Conservation (phyloP, 345 rosid genomes). For the Camelina laxa region DNA sequence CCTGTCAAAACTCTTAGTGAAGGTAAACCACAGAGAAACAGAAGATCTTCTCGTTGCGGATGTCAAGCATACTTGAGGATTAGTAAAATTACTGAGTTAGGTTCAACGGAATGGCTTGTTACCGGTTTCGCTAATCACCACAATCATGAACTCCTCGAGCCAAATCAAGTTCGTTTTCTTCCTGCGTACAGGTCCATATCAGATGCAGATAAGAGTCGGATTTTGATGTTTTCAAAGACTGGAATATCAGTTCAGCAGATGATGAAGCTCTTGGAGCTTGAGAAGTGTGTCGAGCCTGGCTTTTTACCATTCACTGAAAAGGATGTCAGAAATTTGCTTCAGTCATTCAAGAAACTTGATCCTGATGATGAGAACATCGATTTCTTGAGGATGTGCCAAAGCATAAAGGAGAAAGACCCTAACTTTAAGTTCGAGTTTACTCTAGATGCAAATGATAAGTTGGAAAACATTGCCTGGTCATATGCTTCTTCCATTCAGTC, state of each 20-base stretch:
- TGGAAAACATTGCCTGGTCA: conserved; percentile 95
- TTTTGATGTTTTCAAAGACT: conserved; percentile 96
- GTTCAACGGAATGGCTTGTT: conserved; percentile 87
- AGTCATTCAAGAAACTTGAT: conserved; percentile 81
- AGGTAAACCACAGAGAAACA: conserved; percentile 82
- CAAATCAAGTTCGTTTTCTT: conserved; percentile 92
- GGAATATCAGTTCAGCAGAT: conserved; percentile 97
- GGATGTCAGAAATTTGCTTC: conserved; percentile 96
- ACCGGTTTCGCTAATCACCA: conserved; percentile 92
- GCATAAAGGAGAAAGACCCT: conserved; percentile 90
- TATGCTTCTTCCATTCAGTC: conserved; percentile 86
- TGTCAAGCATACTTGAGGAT: conserved; percentile 91
- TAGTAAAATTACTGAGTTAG: conserved; percentile 76
- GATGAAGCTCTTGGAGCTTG: conserved; percentile 99
- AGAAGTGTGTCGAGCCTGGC: conserved; percentile 96
- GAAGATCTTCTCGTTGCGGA: conserved; percentile 92
- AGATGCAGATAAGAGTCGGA: conserved; percentile 84
- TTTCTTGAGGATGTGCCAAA: conserved; percentile 85
- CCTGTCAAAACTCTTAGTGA: conserved; percentile 72
- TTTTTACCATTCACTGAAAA: conserved; percentile 93
- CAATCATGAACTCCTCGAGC: conserved; percentile 88
- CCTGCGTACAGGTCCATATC: conserved; percentile 96
- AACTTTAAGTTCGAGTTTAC: conserved; percentile 85
- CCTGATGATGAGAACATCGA: conserved; percentile 90
- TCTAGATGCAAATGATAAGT: conserved; percentile 62